Evolutionary conservation across 2,329 filamentous ascomycete species (phyloP), one percentile per base, ranked within the genome.

Genomic region (Eurotiales sp.): DNA sequence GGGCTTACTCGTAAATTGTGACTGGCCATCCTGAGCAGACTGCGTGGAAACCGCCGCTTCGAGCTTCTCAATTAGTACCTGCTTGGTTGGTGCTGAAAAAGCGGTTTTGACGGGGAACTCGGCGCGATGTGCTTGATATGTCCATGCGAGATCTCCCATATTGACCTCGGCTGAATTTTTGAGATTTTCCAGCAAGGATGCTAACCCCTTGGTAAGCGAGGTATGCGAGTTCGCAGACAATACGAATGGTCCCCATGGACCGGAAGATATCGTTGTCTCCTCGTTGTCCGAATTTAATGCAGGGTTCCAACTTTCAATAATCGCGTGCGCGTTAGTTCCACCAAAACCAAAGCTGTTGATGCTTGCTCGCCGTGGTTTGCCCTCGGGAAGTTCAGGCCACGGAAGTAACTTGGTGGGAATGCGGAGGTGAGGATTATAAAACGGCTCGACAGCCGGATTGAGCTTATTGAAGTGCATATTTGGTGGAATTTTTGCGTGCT

Each of bases 331-430:
- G 50, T 71, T 71, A 1, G 66, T 63, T 6, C 69, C 68, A 8
- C 55, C 59, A 44, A 46, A 15, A 0, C 72, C 75, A 53, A 78
- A 79, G 10, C 70, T 70, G 53, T 76, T 77, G 1, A 79, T 65
- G 25, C 54, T 57, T 2, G 50, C 56, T 19, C 60, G 50, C 21
- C 53, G 52, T 15, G 42, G 45, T 22, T 27, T 19, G 11, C 68
- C 23, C 19, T 23, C 14, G 14, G 40, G 39, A 62, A 64, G 12
- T 17, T 40, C 6, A 3, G 52, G 52, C 55, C 50, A 61, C 56
- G 49, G 34, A 6, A 23, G 47, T 1, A 54, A 43, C 43, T 49
- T 54, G 0, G 54, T 56, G 4, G 58, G 52, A 17, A 67, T 59
- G 14, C 56, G 27, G 1, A 66, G 51, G n/a, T 63, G 55, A 8